phyloP scores from a whole-genome alignment of 2,329 filamentous ascomycete species.

The Emericellopsis atlantica region DNA sequence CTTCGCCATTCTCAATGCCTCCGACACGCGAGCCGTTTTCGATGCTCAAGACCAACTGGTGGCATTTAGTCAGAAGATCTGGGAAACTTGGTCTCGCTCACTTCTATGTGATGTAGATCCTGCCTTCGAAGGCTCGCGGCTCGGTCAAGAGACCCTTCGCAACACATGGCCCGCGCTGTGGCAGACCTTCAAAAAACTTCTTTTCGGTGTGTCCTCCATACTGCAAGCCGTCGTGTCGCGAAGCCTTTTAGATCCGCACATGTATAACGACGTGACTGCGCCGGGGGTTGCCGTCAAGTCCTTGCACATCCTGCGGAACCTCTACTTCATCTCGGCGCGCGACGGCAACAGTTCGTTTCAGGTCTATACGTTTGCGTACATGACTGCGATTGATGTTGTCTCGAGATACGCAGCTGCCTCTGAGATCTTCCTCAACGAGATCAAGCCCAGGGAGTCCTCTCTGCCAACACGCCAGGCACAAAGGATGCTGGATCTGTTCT shows the following conservation, averaged over 20 bases:
- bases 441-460: constrained; percentile 30
- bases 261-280: constrained; percentile 32
- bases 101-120: constrained; percentile 62
- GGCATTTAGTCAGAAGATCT: constrained; percentile 51
- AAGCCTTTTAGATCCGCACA: constrained; percentile 34
- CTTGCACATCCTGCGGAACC: constrained; percentile 60
- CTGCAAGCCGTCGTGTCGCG: constrained; percentile 64
- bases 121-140: constrained; percentile 47
- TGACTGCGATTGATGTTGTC: constrained; percentile 72
- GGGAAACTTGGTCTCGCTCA: constrained; percentile 62
- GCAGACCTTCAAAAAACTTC: constrained; percentile 59
- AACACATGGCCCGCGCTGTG: constrained; percentile 61
- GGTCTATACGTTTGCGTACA: constrained; percentile 72
- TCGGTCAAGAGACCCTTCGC: constrained; percentile 53
- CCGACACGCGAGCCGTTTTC: constrained; percentile 30
- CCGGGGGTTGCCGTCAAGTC: constrained; percentile 58
- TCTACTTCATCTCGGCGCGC: constrained; percentile 72
- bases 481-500: constrained; percentile 71
- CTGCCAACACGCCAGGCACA: constrained; percentile 32
- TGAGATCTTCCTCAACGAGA: constrained; percentile 53
- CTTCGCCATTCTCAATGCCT: constrained; percentile 47
- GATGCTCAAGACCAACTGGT: constrained; percentile 47
- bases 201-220: constrained; percentile 65
- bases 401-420: constrained; percentile 55
- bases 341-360: constrained; percentile 65